A percentile compares a stretch with the other conserved stretches of the same genome.
Evolutionary conservation across 805 yeast genomes (phyloP).

Genomic region (Candida argentea): DNA sequence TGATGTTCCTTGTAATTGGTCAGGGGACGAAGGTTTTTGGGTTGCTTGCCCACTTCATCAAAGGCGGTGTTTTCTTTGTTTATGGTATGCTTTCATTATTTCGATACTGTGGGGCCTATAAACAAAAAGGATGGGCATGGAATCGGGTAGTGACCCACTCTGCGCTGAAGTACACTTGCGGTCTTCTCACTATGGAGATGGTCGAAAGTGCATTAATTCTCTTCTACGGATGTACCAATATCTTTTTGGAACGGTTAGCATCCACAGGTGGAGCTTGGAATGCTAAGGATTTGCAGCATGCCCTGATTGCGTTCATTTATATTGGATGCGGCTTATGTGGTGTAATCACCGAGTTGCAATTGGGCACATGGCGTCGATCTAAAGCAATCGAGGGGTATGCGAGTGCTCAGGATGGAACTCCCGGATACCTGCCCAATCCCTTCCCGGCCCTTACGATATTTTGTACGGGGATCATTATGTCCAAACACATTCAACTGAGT

Average conservation of each 20-base stretch:
- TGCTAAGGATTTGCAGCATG: conserved; percentile 85
- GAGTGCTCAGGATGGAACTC: conserved; percentile 25
- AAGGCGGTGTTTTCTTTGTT: conserved; percentile 80
- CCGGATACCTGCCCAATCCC: conserved; percentile 86
- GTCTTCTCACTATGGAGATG: conserved; percentile 71
- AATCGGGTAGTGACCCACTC: conserved; percentile 26
- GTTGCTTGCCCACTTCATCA: conserved; percentile 87
- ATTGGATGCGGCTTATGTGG: conserved; percentile 93
- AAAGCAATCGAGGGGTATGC: conserved; percentile 19
- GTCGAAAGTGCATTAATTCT: conserved; percentile 71
- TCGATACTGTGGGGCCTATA: conserved; percentile 77
- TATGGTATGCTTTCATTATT: conserved; percentile 75
- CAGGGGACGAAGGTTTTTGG: conserved; percentile 61
- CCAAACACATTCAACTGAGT: conserved; percentile 85
- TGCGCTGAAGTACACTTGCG: conserved; percentile 9
- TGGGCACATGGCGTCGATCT: conserved; percentile 49
- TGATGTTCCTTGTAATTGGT: conserved; percentile 64
- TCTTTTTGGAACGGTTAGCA: conserved; percentile 78
- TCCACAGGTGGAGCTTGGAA: conserved; percentile 71
- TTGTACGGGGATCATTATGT: conserved; percentile 96
- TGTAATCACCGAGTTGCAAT: conserved; percentile 61
- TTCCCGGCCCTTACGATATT: conserved; percentile 88
- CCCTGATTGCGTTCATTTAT: conserved; percentile 81
- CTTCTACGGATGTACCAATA: conserved; percentile 81
- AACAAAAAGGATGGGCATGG: conserved; percentile 85